Conservation (phyloP, 2,329 filamentous ascomycete genomes). For the Diaporthe sp. region DNA sequence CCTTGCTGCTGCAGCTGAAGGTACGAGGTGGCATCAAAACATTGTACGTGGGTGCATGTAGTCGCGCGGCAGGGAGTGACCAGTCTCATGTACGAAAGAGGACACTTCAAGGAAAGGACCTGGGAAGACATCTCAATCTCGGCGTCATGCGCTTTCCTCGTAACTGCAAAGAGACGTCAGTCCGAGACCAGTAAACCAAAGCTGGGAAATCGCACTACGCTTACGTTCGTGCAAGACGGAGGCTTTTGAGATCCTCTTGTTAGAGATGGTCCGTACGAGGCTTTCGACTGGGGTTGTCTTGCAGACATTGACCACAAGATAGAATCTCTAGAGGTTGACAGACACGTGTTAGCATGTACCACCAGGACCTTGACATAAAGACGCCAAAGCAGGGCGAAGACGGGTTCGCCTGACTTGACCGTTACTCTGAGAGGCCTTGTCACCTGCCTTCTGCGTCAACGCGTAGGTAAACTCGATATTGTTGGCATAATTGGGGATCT, state of each 20-base stretch:
- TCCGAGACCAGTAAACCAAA: slow-evolving; percentile 40
- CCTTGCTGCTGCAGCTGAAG: slow-evolving; percentile 95
- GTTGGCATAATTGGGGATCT: slow-evolving; percentile 78
- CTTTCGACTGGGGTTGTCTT: slow-evolving; percentile 78
- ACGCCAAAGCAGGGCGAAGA: slow-evolving; percentile 30
- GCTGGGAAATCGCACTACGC: slow-evolving; percentile 48
- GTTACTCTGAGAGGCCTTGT: slow-evolving; percentile 35
- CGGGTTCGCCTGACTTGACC: slow-evolving; percentile 42
- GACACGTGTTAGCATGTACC: slow-evolving; percentile 15
- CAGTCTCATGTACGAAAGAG: slow-evolving; percentile 88
- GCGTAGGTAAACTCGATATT: slow-evolving; percentile 90
- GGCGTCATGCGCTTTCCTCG: slow-evolving; percentile 83
- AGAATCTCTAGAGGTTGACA: slow-evolving; percentile 71
- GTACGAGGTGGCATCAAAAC: slow-evolving; percentile 94
- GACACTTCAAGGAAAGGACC: slow-evolving; percentile 92
- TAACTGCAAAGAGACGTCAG: slow-evolving; percentile 67
- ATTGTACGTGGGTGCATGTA: slow-evolving; percentile 89
- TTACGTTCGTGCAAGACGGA: slow-evolving; percentile 87
- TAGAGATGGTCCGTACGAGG: slow-evolving; percentile 76
- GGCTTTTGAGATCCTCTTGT: slow-evolving; percentile 82
- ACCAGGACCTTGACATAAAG: slow-evolving; percentile 6
- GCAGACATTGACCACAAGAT: slow-evolving; percentile 81
- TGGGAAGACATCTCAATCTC: slow-evolving; percentile 92
- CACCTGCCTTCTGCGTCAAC: slow-evolving; percentile 82
- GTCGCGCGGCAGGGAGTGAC: slow-evolving; percentile 83